phyloP scores from a whole-genome alignment of 495 filamentous ascomycete species.

The Apiosordaria backusii region DNA sequence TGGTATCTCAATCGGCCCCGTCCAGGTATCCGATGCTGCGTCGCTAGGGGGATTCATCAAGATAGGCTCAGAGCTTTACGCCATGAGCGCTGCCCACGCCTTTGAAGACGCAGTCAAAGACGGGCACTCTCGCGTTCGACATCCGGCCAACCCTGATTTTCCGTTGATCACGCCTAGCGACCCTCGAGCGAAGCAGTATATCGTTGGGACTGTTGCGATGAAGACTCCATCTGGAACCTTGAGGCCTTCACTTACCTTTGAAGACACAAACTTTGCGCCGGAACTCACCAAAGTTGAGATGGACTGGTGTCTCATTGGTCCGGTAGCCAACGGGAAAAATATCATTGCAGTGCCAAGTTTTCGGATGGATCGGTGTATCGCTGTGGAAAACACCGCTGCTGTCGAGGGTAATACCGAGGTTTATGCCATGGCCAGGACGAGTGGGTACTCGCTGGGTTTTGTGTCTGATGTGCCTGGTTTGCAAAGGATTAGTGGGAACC shows the following conservation, averaged over 20 bases:
- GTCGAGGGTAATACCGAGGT: constrained; percentile 22
- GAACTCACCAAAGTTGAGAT: constrained; percentile 13
- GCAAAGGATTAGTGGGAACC: constrained; percentile 7
- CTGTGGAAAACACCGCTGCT: background rate
- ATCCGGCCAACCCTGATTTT: constrained; percentile 16
- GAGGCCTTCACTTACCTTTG: constrained; percentile 17
- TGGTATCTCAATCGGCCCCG: constrained; percentile 18
- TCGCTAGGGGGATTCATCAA: constrained; percentile 18
- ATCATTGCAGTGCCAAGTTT: constrained; percentile 9
- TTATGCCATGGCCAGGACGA: constrained; percentile 17
- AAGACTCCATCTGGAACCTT: constrained; percentile 1
- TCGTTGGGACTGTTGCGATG: constrained; percentile 13
- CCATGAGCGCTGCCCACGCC: constrained; percentile 17
- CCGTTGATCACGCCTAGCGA: background rate
- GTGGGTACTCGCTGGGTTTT: constrained; percentile 21
- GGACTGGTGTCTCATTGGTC: constrained; percentile 20
- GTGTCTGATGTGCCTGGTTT: constrained; percentile 20
- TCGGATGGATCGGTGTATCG: background rate
- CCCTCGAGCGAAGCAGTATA: constrained; percentile 3
- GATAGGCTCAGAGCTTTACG: constrained; percentile 6
- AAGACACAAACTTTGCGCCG: background rate
- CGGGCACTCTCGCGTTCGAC: background rate
- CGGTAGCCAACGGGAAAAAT: constrained; percentile 15
- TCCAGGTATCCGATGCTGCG: constrained; percentile 1
- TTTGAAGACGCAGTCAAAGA: constrained; percentile 9